Evolutionary conservation across 805 yeast species (phyloP).

Genomic region (Naumovozyma castellii): DNA sequence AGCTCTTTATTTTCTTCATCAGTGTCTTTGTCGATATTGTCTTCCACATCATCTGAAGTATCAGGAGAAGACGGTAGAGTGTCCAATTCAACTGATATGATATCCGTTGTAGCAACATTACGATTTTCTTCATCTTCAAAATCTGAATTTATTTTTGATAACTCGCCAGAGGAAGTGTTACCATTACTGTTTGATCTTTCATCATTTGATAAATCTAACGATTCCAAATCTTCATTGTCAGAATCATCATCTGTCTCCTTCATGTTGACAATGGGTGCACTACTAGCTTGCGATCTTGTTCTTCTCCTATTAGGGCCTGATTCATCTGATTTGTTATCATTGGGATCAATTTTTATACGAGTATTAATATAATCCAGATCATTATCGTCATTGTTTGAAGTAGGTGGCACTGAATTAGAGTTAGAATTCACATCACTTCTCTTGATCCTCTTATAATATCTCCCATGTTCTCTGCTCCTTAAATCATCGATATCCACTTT

Average conservation of each 20-base stretch:
- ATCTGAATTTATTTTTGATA: too few relatives aligned
- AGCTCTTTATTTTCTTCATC: not conserved
- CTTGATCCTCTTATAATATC: slow-evolving; percentile 20
- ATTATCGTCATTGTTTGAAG: not conserved
- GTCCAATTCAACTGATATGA: not conserved
- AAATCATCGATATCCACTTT: slow-evolving; percentile 23
- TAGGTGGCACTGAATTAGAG: too few relatives aligned
- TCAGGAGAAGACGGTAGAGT: not conserved
- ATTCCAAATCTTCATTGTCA: not conserved
- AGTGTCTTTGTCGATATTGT: not conserved
- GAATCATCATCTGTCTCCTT: not conserved
- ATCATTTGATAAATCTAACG: not conserved
- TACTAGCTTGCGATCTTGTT: slow-evolving; percentile 2
- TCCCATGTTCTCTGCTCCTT: slow-evolving; percentile 21
- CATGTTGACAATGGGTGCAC: not conserved
- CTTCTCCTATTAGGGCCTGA: slow-evolving; percentile 2
- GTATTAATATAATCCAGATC: not conserved
- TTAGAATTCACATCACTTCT: slow-evolving; percentile 2
- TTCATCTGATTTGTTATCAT: not conserved
- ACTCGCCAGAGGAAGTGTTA: not conserved
- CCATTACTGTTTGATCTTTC: not conserved
- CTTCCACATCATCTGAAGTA: not conserved
- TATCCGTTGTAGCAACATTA: too few relatives aligned
- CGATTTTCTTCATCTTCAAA: not conserved
- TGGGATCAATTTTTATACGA: not conserved